Conservation (phyloP, 2,329 filamentous ascomycete species). For the Microdochium nivale region DNA sequence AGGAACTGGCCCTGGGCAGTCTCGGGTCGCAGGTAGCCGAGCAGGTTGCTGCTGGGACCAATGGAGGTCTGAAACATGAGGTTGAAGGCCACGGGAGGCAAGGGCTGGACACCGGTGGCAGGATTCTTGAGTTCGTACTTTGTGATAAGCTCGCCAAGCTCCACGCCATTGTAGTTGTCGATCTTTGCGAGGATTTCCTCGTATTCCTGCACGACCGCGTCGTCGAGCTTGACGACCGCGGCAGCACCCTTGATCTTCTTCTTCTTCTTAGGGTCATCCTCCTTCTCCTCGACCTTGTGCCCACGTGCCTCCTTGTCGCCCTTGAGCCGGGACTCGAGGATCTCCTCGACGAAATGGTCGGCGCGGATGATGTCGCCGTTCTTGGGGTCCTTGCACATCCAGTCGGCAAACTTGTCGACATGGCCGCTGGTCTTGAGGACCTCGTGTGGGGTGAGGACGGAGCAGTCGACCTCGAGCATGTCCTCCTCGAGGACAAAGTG, state of each 20-base stretch:
- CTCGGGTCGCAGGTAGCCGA: slow-evolving; percentile 83
- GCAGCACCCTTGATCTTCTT: slow-evolving; percentile 77
- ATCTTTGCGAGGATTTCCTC: slow-evolving; percentile 86
- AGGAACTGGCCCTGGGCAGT: slow-evolving; percentile 98
- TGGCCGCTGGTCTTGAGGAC: slow-evolving; percentile 94
- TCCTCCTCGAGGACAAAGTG: slow-evolving; percentile 91
- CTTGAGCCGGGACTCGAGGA: slow-evolving; percentile 79
- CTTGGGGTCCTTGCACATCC: slow-evolving; percentile 99
- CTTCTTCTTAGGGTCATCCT: slow-evolving; percentile 60
- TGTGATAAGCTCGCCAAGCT: slow-evolving; percentile 79
- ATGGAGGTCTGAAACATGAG: slow-evolving; percentile 98
- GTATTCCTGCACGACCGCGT: slow-evolving; percentile 80
- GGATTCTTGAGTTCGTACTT: slow-evolving; percentile 92
- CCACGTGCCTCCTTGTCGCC: slow-evolving; percentile 90
- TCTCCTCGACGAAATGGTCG: slow-evolving; percentile 92
- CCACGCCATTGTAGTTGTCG: slow-evolving; percentile 85
- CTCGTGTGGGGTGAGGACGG: slow-evolving; percentile 84
- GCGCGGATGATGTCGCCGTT: slow-evolving; percentile 94
- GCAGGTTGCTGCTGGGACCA: slow-evolving; percentile 79
- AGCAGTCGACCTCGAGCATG: slow-evolving; percentile 93
- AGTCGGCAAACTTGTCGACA: slow-evolving; percentile 96
- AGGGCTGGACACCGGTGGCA: slow-evolving; percentile 64
- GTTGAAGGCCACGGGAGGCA: slow-evolving; percentile 85
- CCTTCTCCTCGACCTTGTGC: slow-evolving; percentile 68
- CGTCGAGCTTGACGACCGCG: slow-evolving; percentile 77